Conservation (phyloP, 352 stramenopile species). For the Pythium monospermum region DNA sequence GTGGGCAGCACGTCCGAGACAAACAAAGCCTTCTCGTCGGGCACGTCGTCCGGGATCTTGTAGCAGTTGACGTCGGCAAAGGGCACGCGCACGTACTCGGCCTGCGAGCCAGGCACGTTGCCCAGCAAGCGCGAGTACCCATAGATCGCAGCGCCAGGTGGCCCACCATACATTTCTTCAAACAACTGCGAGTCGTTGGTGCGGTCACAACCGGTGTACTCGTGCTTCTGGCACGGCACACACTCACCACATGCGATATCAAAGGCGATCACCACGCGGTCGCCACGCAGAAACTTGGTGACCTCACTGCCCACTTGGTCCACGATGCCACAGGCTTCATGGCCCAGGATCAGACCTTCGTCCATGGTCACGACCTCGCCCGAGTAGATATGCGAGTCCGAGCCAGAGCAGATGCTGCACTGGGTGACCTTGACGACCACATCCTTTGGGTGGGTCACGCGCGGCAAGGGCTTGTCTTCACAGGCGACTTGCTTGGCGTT, state of each 20-base stretch:
- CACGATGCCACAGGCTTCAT: slow-evolving; percentile 33
- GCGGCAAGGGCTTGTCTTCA: slow-evolving; percentile 23
- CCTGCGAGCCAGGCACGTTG: slow-evolving; percentile 37
- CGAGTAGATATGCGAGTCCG: slow-evolving; percentile 30
- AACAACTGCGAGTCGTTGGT: slow-evolving; percentile 35
- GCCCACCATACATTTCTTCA: slow-evolving; percentile 28
- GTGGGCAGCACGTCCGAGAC: slow-evolving; percentile 33
- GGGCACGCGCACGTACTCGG: slow-evolving; percentile 38
- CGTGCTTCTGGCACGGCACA: slow-evolving; percentile 20
- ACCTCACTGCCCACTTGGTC: slow-evolving; percentile 27
- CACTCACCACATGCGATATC: slow-evolving; percentile 32
- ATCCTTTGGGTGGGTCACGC: slow-evolving; percentile 29
- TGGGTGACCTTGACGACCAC: slow-evolving; percentile 26
- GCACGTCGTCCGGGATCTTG: slow-evolving; percentile 20
- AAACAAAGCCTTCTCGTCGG: slow-evolving; percentile 33
- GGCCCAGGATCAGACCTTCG: slow-evolving; percentile 30
- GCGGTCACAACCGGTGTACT: slow-evolving; percentile 29
- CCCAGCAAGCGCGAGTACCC: slow-evolving; percentile 27
- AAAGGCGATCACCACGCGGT: slow-evolving; percentile 37
- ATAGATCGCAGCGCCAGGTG: slow-evolving; percentile 22
- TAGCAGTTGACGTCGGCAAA: slow-evolving; percentile 34
- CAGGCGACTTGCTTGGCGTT: slow-evolving; percentile 25
- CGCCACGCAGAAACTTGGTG: slow-evolving; percentile 26
- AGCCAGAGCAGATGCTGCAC: slow-evolving; percentile 28
- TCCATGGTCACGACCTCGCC: slow-evolving; percentile 30